These are phyloP conservation scores for Talinum fruticosum DNA, from an alignment of 148 eudicot genomes.

Conservation along the genomic window DNA sequence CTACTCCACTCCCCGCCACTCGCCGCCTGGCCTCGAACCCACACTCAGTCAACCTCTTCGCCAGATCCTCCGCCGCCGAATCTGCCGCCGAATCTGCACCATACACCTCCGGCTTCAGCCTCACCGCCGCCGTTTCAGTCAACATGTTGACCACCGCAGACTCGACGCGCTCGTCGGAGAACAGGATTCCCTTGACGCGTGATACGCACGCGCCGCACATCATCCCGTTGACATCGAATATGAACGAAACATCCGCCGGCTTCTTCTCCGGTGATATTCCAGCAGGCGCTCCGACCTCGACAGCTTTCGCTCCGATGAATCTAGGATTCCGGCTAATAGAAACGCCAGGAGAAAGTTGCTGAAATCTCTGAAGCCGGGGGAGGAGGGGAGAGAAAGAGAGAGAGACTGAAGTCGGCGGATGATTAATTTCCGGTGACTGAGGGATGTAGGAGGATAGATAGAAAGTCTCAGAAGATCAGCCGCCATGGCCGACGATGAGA, in stretches of 20 bases:
- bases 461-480: slow-evolving; percentile 45
- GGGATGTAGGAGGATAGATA: slow-evolving; percentile 31
- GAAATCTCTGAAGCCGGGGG: slow-evolving; percentile 15
- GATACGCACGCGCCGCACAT: slow-evolving; percentile 88
- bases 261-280: not conserved
- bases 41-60: slow-evolving; percentile 64
- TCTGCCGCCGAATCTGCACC: slow-evolving; percentile 32
- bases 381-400: slow-evolving; percentile 14
- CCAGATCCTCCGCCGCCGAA: slow-evolving; percentile 55
- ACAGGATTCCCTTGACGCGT: slow-evolving; percentile 63
- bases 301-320: slow-evolving; percentile 32
- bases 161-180: slow-evolving; percentile 71
- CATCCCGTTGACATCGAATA: slow-evolving; percentile 84
- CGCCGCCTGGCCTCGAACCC: slow-evolving; percentile 74
- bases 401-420: slow-evolving; percentile 19
- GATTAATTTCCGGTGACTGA: slow-evolving; percentile 11
- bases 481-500: slow-evolving; percentile 31
- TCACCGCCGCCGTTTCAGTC: slow-evolving; percentile 84
- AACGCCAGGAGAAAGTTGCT: not conserved
- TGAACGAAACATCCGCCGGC: slow-evolving; percentile 34
- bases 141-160: slow-evolving; percentile 84
- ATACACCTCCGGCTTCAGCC: slow-evolving; percentile 39
- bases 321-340: slow-evolving; percentile 10
- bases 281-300: slow-evolving; percentile 33
- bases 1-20: slow-evolving; percentile 55